These are phyloP conservation scores for Annulohypoxylon stygium DNA, from an alignment of 495 filamentous ascomycete species.

Conservation along the genomic window DNA sequence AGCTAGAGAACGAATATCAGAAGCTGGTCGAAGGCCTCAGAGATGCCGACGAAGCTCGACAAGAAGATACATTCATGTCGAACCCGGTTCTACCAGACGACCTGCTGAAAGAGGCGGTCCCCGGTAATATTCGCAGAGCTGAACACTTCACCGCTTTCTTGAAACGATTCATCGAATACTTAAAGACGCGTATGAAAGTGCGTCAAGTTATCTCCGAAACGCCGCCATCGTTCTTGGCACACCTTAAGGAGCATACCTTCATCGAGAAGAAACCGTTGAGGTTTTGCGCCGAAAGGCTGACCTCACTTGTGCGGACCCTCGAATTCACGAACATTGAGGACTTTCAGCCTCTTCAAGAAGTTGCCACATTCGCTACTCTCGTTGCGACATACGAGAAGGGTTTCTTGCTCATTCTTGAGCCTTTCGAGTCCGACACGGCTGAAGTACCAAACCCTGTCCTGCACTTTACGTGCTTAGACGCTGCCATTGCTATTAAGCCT, in stretches of 20 bases:
- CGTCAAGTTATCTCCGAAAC: slow-evolving; percentile 97
- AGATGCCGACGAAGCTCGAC: slow-evolving; percentile 85
- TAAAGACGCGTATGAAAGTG: slow-evolving; percentile 99
- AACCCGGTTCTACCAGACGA: slow-evolving; percentile 91
- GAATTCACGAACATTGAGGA: slow-evolving; percentile 98
- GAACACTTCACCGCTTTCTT: slow-evolving; percentile 97
- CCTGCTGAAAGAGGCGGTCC: slow-evolving; percentile 90
- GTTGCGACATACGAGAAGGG: slow-evolving; percentile 98
- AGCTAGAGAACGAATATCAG: slow-evolving; percentile 93
- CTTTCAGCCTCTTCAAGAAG: slow-evolving; percentile 96
- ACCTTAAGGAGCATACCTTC: slow-evolving; percentile 94
- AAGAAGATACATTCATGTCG: slow-evolving; percentile 96
- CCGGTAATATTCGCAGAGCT: slow-evolving; percentile 94
- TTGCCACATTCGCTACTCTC: slow-evolving; percentile 98
- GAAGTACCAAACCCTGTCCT: slow-evolving; percentile 96
- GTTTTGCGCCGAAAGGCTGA: slow-evolving; percentile 95
- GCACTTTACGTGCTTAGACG: slow-evolving; percentile 97
- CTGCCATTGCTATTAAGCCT: slow-evolving; percentile 97
- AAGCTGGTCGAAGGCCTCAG: slow-evolving; percentile 95
- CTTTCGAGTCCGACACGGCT: slow-evolving; percentile 94
- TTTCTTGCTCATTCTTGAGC: slow-evolving; percentile 95
- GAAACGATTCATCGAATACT: slow-evolving; percentile 96
- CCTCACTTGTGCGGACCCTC: slow-evolving; percentile 93
- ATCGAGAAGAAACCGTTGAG: slow-evolving; percentile 97
- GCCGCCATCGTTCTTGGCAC: slow-evolving; percentile 90